Evolutionary conservation across 192 early-diverging fungal genomes (phyloP), one percentile per base, ranked within the genome.

Genomic region (Bifiguratus adelaidae): DNA sequence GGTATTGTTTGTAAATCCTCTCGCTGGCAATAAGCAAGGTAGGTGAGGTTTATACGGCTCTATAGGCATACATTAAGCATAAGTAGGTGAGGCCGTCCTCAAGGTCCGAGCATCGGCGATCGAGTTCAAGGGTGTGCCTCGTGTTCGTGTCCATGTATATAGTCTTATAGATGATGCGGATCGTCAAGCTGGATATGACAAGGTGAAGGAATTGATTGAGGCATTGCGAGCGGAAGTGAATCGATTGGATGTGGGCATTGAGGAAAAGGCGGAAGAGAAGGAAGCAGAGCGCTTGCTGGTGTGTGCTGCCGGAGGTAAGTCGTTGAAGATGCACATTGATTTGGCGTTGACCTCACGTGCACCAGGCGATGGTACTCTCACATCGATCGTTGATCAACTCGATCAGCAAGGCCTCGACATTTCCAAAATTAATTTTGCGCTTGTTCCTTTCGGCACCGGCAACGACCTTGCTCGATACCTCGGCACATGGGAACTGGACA

Each of bases 401-500:
- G 70, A 73, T 35, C 44, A 56, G 12, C 41, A 48, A 2, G 34
- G 50, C 4, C 37, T 53, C 4, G 33, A 42, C n/a, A 59, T 43
- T 3, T 24, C 53, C 29, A 25, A 29, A 19, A 58, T 69, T 4
- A 48, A 60, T 12, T 61, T 73, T 9, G 64, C 53, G 21, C 30
- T 73, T 11, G 29, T 73, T 7, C 70, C 70, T 13, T 44, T 71
- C n/a, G 70, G 70, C 30, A 73, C 70, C 18, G 70, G 70, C 7
- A 73, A 73, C 32, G 70, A 73, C 50, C 60, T 73, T 20, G 58
- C 68, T 3, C 45, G 63, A 13, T 63, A 72, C 5, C 50, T 73
- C 9, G 63, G 68, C 18, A 50, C 49, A 1, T 50, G 49, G 49
- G 29, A 34, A 15, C 18, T 50, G 9, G 49, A 50, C 49, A 50